Evolutionary conservation across 371 early-diverging fungal genomes (phyloP), one percentile per base, ranked within the genome.

Genomic region (Amoeboradix gromovi): DNA sequence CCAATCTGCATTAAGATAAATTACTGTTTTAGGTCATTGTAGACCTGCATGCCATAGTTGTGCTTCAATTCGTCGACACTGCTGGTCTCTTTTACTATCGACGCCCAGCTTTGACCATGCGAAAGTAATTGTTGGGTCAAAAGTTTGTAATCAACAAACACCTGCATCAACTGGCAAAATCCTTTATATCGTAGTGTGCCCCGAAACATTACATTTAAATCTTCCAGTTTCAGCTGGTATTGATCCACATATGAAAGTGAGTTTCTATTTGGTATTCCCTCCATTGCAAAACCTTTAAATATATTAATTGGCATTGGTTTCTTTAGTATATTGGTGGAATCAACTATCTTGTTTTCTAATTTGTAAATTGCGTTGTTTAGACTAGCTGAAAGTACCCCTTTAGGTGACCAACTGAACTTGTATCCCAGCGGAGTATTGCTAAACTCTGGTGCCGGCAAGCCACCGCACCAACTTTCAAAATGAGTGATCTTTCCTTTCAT

Each of bases 351-450:
- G 22, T 5, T 48, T 22, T 48, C 48, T 77, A 84, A 82, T 74
- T 85, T 86, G 75, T 85, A 97, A 69, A 81, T 83, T 69, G 95
- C 97, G 48, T 81, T 82, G 78, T 94, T 97, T 77, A 87, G 82
- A 69, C 90, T 84, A 22, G 98, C 98, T 68, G 94, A 80, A 70
- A 97, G 78, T 29, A 95, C 98, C 70, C 95, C 90, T 65, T 89
- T 87, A 2, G 94, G 89, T 30, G 88, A 88, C 98, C 98, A 97
- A 73, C 88, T 87, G 80, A 97, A 97, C 79, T 97, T 97, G 85
- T 97, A 97, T 30, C 96, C 96, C 31, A 97, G 84, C 68, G 98
- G 96, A 76, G 94, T 95, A 83, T 90, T 86, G 69, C 89, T 88
- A 70, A 83, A 86, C 77, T 97, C 98, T 22, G 98, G 98, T 30